These are phyloP conservation scores for Ophioceras dolichostomum DNA, from an alignment of 2,329 filamentous ascomycete genomes.

Conservation along the genomic window DNA sequence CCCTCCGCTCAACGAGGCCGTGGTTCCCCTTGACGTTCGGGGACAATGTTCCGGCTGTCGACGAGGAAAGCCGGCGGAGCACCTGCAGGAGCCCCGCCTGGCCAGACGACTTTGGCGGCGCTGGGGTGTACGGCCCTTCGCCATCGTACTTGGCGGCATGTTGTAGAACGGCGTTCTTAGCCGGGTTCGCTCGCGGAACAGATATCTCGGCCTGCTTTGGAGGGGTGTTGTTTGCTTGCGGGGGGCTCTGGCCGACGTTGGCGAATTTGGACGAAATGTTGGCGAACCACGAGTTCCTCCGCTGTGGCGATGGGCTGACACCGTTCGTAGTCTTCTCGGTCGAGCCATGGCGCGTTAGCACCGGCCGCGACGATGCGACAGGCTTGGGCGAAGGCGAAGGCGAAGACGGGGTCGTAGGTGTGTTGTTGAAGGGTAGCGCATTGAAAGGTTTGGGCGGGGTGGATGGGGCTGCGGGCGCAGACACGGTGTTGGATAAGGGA, in stretches of 20 bases:
- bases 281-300: constrained; percentile 81
- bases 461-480: no score
- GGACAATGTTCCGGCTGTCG: constrained; percentile 20
- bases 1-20: constrained; percentile 63
- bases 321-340: constrained; percentile 19
- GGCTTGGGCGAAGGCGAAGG: constrained; percentile 4
- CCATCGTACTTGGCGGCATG: constrained; percentile 43
- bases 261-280: constrained; percentile 82
- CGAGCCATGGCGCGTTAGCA: constrained; percentile 10
- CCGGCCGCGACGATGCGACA: constrained; percentile 4
- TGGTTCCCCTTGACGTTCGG: constrained; percentile 39
- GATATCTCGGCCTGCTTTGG: constrained; percentile 28
- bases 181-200: constrained; percentile 34
- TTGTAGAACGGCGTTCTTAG: constrained; percentile 47
- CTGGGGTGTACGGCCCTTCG: constrained; percentile 58
- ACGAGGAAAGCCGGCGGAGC: constrained; percentile 69
- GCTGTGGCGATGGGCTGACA: constrained; percentile 22
- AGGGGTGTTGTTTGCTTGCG: constrained; percentile 18
- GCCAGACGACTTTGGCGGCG: constrained; percentile 52
- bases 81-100: constrained; percentile 70
- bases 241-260: constrained; percentile 33
- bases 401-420: not conserved
- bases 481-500: not conserved
- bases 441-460: no score
- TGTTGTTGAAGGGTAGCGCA: no score